Base-by-base conservation (phyloP, 345 rosid species). In the Microcos paniculata region DNA sequence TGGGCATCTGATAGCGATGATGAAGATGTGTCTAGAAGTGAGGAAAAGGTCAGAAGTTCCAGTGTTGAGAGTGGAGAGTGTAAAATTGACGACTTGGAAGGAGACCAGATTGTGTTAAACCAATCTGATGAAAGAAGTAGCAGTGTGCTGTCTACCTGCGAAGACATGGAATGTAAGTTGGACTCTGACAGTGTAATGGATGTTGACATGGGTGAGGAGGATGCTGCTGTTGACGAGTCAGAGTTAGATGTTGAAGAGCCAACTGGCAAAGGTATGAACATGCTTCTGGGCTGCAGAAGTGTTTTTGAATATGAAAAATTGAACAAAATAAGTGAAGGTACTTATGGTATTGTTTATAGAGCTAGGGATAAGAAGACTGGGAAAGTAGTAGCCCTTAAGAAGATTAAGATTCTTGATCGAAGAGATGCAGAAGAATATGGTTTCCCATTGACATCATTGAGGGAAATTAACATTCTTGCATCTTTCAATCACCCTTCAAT, bases 391-490 rank as follows among this genome's bases (percentile, higher is more conserved):
- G 98, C 98, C 1, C 78, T 94, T 80, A 94, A 94, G 83, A 91
- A 92, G 85, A 88, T 92, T 77, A 92, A 88, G 85, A 90, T 90
- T 85, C 87, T 87, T 77, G 86, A 86, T 19, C 87, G 88, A 77
- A 89, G 85, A 87, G 90, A 87, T 66, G 66, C 66, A 76, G 90
- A 84, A 77, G 95, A 90, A 21, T 78, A 82, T 31, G 98, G 96
- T 62, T 92, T 94, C 75, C 98, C 98, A 12, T 43, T 91, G 76
- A 85, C 98, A 9, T 82, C 98, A 15, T 75, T 94, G 81, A 87
- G 98, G 88, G 98, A 94, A 83, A 92, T 92, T 30, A 94, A 92
- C 79, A 89, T 91, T 80, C 92, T 94, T 57, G 71, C 84, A 77
- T 89, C 97, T 43, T 83, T 94, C 74, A 80, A 85, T 71, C 96